Base-by-base conservation (phyloP, 805 yeast genomes). In the Candida succiphila region DNA sequence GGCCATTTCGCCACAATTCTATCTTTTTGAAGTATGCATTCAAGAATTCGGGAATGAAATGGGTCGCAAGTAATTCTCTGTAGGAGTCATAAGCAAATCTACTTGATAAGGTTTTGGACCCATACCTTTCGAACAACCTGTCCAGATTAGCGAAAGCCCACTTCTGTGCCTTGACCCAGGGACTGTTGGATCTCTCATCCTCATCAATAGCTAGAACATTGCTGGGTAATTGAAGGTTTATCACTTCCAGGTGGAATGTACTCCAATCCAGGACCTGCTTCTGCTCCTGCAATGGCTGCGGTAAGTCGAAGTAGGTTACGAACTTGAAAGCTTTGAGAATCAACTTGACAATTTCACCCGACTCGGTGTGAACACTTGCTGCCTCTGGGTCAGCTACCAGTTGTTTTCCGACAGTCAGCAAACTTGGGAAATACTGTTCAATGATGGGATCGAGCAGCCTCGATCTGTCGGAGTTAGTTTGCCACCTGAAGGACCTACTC, bases 131-230 rank as follows among this genome's bases (percentile, higher is more conserved):
- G 46, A 83, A 83, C 3, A 87, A 52, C 43, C 94, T 71, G 43
- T 67, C 70, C 27, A 88, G 52, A 52, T 84, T 86, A 17, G 85
- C 86, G 48, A 76, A 77, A 1, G 94, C 74, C 96, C 97, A 89
- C 54, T 89, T 92, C 60, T 71, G 88, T 44, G 75, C 72, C 58
- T 75, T 89, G 50, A 63, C 78, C 80, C 80, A 82, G 31, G 75
- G 78, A 44, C 70, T 63, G 16, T 57, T 43, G 31, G 59, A 63
- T 32, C 74, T 63, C 27, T 74, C 78, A 17, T 71, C 68, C 7
- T 63, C 65, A 31, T 73, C 76, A n/a, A 69, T 45, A 15, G 65
- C 61, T 39, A 65, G 38, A 2, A 75, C 72, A 27, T 67, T 65
- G 1, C 50, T 39, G 2, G 94, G 92, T 16, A 77, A 58, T 7